phyloP scores from a whole-genome alignment of 2,329 filamentous ascomycete species.

The Colletotrichum neosansevieriae region DNA sequence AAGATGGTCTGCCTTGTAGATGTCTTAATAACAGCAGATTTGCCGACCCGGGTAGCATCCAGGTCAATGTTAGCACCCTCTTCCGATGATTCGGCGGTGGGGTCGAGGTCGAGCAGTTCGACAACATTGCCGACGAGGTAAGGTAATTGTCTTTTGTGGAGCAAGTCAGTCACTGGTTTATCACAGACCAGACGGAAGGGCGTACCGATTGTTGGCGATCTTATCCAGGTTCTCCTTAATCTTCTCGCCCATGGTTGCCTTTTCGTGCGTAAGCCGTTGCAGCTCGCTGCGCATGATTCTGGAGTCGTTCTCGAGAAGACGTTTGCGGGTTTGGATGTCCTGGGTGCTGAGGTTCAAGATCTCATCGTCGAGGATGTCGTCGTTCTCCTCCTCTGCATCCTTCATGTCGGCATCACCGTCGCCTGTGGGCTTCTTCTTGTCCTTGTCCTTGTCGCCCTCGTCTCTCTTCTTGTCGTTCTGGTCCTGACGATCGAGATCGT shows the following conservation, averaged over 20 bases:
- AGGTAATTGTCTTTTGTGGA: slow-evolving; percentile 82
- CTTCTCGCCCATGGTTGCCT: slow-evolving; percentile 95
- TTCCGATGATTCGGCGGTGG: slow-evolving; percentile 93
- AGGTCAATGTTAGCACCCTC: slow-evolving; percentile 99
- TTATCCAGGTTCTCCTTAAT: slow-evolving; percentile 99
- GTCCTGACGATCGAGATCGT: slow-evolving; percentile 85
- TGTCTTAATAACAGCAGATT: slow-evolving; percentile 99
- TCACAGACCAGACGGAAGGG: slow-evolving; percentile 16
- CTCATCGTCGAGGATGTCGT: slow-evolving; percentile 91
- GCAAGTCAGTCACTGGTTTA: slow-evolving; percentile 40
- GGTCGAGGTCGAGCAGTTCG: slow-evolving; percentile 95
- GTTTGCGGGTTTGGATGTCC: slow-evolving; percentile 91
- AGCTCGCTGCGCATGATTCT: slow-evolving; percentile 99
- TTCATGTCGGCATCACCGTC: slow-evolving; percentile 92
- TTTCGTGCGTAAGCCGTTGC: slow-evolving; percentile 94
- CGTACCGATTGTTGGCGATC: slow-evolving; percentile 97
- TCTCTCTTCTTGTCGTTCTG: slow-evolving; percentile 75
- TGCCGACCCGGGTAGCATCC: slow-evolving; percentile 95
- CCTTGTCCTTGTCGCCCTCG: slow-evolving; percentile 49
- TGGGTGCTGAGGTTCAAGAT: slow-evolving; percentile 93
- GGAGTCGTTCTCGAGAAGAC: slow-evolving; percentile 96
- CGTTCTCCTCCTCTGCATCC: slow-evolving; percentile 80
- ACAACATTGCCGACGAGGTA: slow-evolving; percentile 99
- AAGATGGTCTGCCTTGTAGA: slow-evolving; percentile 99
- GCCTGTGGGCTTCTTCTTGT: slow-evolving; percentile 52